Evolutionary conservation across 164 flowering plant genomes (phyloP).

Genomic region (Brasenia schreberi): DNA sequence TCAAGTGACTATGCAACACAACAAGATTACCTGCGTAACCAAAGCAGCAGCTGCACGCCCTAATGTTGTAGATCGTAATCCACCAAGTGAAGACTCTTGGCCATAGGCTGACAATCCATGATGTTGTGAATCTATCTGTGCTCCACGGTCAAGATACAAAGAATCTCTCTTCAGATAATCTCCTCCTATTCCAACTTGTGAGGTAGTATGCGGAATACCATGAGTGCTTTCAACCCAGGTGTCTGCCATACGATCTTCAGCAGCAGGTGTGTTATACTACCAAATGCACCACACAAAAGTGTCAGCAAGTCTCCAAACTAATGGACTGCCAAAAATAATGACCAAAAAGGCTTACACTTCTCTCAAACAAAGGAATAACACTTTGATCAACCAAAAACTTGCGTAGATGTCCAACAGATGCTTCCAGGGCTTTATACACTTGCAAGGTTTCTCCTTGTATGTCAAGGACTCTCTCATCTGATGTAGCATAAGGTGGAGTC

Average conservation of each 20-base stretch:
- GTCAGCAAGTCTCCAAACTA: too few species aligned
- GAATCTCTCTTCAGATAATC: slow-evolving; percentile 56
- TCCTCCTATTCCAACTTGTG: slow-evolving; percentile 26
- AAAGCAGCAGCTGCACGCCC: slow-evolving; percentile 54
- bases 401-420: slow-evolving; percentile 66
- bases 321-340: too few species aligned
- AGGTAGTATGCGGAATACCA: slow-evolving; percentile 14
- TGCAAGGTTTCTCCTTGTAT: slow-evolving; percentile 71
- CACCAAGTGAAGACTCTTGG: slow-evolving; percentile 46
- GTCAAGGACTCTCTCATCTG: slow-evolving; percentile 83
- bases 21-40: slow-evolving; percentile 57
- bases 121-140: slow-evolving; percentile 38
- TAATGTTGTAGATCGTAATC: slow-evolving; percentile 37
- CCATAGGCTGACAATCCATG: slow-evolving; percentile 47
- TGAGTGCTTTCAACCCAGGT: slow-evolving; percentile 35
- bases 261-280: slow-evolving; percentile 12
- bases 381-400: slow-evolving; percentile 90
- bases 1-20: too few species aligned
- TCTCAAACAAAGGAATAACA: slow-evolving; percentile 80
- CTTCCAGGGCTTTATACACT: slow-evolving; percentile 77
- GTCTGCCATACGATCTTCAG: slow-evolving; percentile 47
- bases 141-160: slow-evolving; percentile 46
- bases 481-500: slow-evolving; percentile 45
- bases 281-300: too few species aligned
- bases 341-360: slow-evolving; percentile 19